These are phyloP conservation scores for Trypanosoma boissoni DNA, from an alignment of 208 protist genomes.

Conservation along the genomic window DNA sequence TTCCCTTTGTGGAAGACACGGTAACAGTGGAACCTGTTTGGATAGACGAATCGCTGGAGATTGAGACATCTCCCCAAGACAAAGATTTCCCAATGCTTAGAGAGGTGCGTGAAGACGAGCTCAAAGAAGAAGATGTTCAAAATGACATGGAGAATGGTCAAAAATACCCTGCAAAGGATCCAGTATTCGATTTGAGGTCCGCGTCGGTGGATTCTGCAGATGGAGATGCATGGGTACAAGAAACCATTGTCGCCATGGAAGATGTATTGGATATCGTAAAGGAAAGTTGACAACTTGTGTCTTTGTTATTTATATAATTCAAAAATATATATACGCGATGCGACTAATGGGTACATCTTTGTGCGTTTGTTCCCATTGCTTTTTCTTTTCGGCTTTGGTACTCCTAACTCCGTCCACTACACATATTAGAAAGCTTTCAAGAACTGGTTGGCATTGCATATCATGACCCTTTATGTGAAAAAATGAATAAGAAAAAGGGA, in stretches of 20 bases:
- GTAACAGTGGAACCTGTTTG: constrained; percentile 9
- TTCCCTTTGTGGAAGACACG: constrained; percentile 1
- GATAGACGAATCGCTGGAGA: constrained; percentile 13
- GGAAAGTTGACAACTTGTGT: too few species aligned
- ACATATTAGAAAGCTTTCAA: too few species aligned
- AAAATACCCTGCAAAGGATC: neutral
- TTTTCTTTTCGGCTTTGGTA: too few species aligned
- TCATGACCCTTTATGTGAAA: too few species aligned
- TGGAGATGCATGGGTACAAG: neutral
- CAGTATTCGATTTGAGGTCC: neutral
- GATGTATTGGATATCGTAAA: neutral
- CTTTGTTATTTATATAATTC: too few species aligned
- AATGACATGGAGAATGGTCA: neutral
- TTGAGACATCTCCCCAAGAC: constrained; percentile 39
- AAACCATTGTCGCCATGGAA: neutral
- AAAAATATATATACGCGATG: too few species aligned
- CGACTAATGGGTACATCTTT: too few species aligned
- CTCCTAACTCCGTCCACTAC: too few species aligned
- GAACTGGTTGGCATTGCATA: too few species aligned
- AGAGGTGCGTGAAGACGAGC: constrained; percentile 38
- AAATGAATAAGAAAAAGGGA: too few species aligned
- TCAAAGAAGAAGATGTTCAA: constrained; percentile 1
- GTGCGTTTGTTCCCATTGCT: too few species aligned
- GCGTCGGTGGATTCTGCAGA: neutral
- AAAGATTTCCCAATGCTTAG: constrained; percentile 60